Conservation (phyloP, 2,329 filamentous ascomycete genomes). For the Cordyceps pruinosa region DNA sequence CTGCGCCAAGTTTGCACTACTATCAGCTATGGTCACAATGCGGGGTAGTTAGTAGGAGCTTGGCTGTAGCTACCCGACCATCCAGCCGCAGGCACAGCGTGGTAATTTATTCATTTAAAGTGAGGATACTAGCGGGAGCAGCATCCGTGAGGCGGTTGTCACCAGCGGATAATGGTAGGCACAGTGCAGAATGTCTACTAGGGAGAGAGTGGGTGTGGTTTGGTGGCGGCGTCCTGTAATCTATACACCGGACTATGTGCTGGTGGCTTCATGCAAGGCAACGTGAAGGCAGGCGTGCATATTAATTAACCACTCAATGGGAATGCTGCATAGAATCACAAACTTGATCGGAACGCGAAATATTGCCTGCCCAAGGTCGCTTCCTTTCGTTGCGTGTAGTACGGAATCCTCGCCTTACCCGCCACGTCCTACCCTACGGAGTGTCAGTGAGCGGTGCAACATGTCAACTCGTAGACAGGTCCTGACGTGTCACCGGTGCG, state of each 20-base stretch:
- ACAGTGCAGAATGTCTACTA: too few species aligned
- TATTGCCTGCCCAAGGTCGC: too few species aligned
- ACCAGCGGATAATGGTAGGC: too few species aligned
- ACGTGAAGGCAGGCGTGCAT: not conserved
- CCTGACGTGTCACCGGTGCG: too few species aligned
- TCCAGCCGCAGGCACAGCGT: not conserved
- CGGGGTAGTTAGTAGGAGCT: too few species aligned
- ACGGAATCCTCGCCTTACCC: too few species aligned
- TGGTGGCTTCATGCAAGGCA: conserved; percentile 3
- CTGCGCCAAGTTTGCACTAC: not conserved
- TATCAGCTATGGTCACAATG: not conserved
- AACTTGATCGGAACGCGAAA: not conserved
- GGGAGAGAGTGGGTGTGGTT: too few species aligned
- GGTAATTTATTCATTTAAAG: not conserved
- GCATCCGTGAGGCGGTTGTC: not conserved
- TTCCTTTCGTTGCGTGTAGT: too few species aligned
- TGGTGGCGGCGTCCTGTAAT: not conserved
- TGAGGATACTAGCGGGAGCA: not conserved
- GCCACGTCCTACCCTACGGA: too few species aligned
- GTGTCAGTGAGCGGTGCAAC: too few species aligned
- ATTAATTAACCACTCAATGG: not conserved
- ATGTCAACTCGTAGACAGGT: not conserved
- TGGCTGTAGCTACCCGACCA: not conserved
- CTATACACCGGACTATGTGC: not conserved
- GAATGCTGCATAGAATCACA: not conserved